Conservation (phyloP, 371 early-diverging fungal genomes). For the Rhizopus stolonifer region DNA sequence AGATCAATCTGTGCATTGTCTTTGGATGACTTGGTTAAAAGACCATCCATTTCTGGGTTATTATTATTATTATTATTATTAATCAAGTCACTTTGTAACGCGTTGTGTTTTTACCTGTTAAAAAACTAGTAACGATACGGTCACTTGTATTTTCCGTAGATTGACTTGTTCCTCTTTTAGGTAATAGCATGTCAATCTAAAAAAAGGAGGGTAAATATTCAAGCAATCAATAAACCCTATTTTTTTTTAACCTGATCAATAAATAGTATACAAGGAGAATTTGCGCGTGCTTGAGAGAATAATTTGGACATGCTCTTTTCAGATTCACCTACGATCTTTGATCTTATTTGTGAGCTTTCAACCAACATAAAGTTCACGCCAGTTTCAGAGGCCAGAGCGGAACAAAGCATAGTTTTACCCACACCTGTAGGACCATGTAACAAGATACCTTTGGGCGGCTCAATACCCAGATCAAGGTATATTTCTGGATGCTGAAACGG, state of each 20-base stretch:
- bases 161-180: conserved; percentile 64
- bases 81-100: too few species aligned
- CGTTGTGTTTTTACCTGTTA: conserved; percentile 65
- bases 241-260: conserved; percentile 88
- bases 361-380: conserved; percentile 76
- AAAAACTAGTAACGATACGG: conserved; percentile 76
- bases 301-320: conserved; percentile 72
- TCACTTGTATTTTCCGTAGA: conserved; percentile 80
- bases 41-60: conserved; percentile 77
- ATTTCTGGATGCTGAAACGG: conserved; percentile 89
- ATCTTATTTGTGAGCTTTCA: conserved; percentile 76
- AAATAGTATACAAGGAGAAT: conserved; percentile 81
- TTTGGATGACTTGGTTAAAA: conserved; percentile 50
- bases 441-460: conserved; percentile 95
- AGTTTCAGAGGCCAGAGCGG: conserved; percentile 89
- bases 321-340: conserved; percentile 83
- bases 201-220: neutral
- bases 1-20: conserved; percentile 57
- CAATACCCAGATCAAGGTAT: conserved; percentile 82
- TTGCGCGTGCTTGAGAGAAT: conserved; percentile 75
- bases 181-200: conserved; percentile 73
- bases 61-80: neutral
- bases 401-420: conserved; percentile 98
- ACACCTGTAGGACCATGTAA: conserved; percentile 99
- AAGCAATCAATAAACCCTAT: too few species aligned